Evolutionary conservation across 306 rosid species (phyloP), one percentile per base, ranked within the genome.

Genomic region (Aeschynomene evenia): DNA sequence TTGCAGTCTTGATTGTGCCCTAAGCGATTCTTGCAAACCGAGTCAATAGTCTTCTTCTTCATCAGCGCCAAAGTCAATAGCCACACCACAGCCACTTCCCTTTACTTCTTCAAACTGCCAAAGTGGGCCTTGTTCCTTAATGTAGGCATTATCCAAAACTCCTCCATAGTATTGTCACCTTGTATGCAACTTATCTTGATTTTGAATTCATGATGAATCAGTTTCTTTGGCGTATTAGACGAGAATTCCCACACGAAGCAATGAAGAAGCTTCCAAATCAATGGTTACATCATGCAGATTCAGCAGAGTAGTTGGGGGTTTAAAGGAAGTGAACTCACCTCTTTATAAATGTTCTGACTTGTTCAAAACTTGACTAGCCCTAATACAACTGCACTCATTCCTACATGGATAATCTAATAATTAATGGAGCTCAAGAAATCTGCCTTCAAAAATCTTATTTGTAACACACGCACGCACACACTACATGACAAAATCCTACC

Each of bases 91-190:
- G 36, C 34, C 14, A 10, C 55, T 21, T 28, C 33, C 43, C 43
- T 33, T 57, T 10, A 6, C 28, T 14, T 61, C 46, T 59, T 23
- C 85, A 5, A 77, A 48, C 34, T 13, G 2, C 71, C 50, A 46
- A 29, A 14, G 28, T 51, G 1, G 1, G 48, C 21, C 9, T 19
- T 59, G 45, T 8, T 31, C 20, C n/a, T n/a, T n/a, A n/a, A 4
- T 48, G 29, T 54, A 40, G 31, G 19, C 70, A 36, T 24, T 48
- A 49, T 18, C 33, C 18, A 24, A n/a, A 29, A 16, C 36, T 24
- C 16, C 2, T 23, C 21, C 68, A 15, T 19, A 4, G 22, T 8
- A n/a, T n/a, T n/a, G 33, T 34, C 50, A 36, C 66, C 29, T 28
- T 16, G 0, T 2, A n/a, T 45, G 33, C 51, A 48, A 66, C 14